Conservation (phyloP, 176 grass and related monocot genomes). For the Ampelocalamus luodianensis region DNA sequence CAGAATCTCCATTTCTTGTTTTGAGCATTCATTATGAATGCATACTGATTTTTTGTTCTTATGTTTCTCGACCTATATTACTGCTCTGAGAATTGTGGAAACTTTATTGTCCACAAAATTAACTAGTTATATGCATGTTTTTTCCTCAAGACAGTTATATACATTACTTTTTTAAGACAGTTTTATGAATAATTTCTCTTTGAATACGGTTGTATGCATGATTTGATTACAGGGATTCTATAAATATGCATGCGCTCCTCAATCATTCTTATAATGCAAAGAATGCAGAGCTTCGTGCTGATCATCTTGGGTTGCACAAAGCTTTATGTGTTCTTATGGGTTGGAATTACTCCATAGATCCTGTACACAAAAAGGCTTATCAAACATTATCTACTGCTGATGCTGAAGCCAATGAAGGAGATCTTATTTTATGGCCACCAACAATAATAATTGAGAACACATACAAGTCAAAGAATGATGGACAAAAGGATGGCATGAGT, state of each 20-base stretch:
- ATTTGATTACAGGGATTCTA: slow-evolving; percentile 66
- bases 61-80: slow-evolving; percentile 3
- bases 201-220: slow-evolving; percentile 36
- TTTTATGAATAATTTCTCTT: slow-evolving; percentile 38
- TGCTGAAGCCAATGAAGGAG: slow-evolving; percentile 83
- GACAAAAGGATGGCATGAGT: slow-evolving; percentile 61
- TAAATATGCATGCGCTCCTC: slow-evolving; percentile 82
- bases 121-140: neutral
- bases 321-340: slow-evolving; percentile 96
- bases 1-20: neutral
- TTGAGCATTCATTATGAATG: slow-evolving; percentile 17
- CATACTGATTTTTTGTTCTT: slow-evolving; percentile 21
- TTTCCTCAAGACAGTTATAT: neutral
- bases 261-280: slow-evolving; percentile 81
- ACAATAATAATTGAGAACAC: slow-evolving; percentile 84
- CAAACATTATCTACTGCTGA: slow-evolving; percentile 67
- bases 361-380: slow-evolving; percentile 71
- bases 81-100: slow-evolving; percentile 25
- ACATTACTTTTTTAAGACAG: neutral
- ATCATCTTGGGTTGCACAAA: slow-evolving; percentile 96
- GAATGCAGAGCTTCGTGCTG: slow-evolving; percentile 75
- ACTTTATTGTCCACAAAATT: neutral
- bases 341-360: slow-evolving; percentile 79
- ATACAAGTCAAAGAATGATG: slow-evolving; percentile 67
- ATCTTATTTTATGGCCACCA: slow-evolving; percentile 96